These are phyloP conservation scores for Cinnamomum micranthum DNA, from an alignment of 164 flowering plant genomes.

Conservation along the genomic window DNA sequence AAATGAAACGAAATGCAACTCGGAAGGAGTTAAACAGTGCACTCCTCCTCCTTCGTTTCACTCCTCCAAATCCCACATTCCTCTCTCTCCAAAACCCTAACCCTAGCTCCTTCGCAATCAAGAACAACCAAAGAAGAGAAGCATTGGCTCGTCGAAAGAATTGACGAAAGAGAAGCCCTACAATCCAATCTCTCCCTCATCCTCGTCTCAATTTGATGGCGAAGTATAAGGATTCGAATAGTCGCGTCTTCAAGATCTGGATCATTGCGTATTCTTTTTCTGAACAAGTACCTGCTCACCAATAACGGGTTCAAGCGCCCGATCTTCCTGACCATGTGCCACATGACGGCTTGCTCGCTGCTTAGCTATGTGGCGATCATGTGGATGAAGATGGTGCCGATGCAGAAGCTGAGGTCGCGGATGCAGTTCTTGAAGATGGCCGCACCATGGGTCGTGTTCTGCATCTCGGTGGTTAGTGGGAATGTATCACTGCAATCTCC, in stretches of 20 bases:
- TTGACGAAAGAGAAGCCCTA: too few species aligned
- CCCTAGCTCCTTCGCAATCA: too few species aligned
- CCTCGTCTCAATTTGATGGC: too few species aligned
- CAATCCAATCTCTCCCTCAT: too few species aligned
- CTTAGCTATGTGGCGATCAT: slow-evolving; percentile 43
- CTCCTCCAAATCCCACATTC: too few species aligned
- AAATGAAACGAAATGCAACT: too few species aligned
- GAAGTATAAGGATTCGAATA: slow-evolving; percentile 6
- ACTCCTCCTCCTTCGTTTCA: too few species aligned
- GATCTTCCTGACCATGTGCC: slow-evolving; percentile 53
- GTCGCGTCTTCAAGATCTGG: slow-evolving; percentile 35
- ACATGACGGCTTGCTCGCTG: slow-evolving; percentile 50
- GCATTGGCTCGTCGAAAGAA: too few species aligned
- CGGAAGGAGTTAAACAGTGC: too few species aligned
- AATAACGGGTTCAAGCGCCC: slow-evolving; percentile 52
- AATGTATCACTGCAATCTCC: slow-evolving; percentile 5
- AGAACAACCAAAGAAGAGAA: too few species aligned
- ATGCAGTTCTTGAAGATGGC: slow-evolving; percentile 42
- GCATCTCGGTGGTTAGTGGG: slow-evolving; percentile 23
- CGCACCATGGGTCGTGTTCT: slow-evolving; percentile 34
- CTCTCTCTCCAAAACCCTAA: too few species aligned
- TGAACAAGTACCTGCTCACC: slow-evolving; percentile 42
- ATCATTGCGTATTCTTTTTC: slow-evolving; percentile 32
- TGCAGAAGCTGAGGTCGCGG: slow-evolving; percentile 36
- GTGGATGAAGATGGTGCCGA: slow-evolving; percentile 42